Evolutionary conservation across 108 stramenopile species (phyloP).

Genomic region (Aureococcus anophagefferens): DNA sequence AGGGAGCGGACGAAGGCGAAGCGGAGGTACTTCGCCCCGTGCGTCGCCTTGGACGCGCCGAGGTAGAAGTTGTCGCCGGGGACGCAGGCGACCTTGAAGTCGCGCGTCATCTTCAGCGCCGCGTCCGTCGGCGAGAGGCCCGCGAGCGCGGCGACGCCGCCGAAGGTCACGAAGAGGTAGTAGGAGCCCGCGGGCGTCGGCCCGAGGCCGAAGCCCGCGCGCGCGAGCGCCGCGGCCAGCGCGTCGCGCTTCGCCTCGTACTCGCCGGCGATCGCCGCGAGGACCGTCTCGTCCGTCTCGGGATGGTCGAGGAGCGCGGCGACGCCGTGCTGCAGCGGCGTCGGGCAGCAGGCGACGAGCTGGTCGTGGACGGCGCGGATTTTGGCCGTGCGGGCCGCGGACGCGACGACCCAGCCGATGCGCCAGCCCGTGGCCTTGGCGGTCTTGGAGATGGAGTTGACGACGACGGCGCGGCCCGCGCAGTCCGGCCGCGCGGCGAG

Average conservation of each 20-base stretch:
- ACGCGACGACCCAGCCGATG: slow-evolving; percentile 60
- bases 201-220: slow-evolving; percentile 37
- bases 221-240: slow-evolving; percentile 27
- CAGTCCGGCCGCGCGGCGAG: slow-evolving; percentile 5
- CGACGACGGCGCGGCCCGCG: slow-evolving; percentile 36
- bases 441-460: slow-evolving; percentile 55
- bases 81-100: slow-evolving; percentile 56
- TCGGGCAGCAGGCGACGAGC: slow-evolving; percentile 28
- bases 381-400: slow-evolving; percentile 34
- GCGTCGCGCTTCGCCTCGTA: slow-evolving; percentile 2
- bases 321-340: background rate
- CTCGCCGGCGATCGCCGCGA: background rate
- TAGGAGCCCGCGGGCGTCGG: slow-evolving; percentile 46
- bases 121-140: slow-evolving; percentile 38
- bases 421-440: slow-evolving; percentile 58
- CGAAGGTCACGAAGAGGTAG: slow-evolving; percentile 53
- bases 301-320: background rate
- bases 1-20: slow-evolving; percentile 60
- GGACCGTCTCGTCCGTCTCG: background rate
- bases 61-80: slow-evolving; percentile 64
- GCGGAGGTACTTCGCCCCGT: slow-evolving; percentile 34
- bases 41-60: slow-evolving; percentile 18
- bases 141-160: slow-evolving; percentile 24
- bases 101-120: slow-evolving; percentile 49
- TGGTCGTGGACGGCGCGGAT: slow-evolving; percentile 65